A percentile compares a stretch with the other conserved stretches of the same genome.
Evolutionary conservation across 2,329 filamentous ascomycete species (phyloP).

Genomic region (Colletotrichum aenigma): DNA sequence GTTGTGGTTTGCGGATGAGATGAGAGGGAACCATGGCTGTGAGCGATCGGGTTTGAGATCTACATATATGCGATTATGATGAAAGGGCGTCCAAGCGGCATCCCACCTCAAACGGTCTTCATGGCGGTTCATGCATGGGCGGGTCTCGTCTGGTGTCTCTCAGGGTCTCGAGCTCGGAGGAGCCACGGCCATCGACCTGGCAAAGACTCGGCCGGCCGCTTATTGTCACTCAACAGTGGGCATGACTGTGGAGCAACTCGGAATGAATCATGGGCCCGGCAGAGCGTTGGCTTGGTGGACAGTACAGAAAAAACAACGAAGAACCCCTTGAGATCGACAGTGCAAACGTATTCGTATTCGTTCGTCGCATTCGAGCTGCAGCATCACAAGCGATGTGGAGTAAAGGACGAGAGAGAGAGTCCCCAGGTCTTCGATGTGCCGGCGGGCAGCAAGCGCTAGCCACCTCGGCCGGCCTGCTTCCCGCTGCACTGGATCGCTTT

Average conservation of each 20-base stretch:
- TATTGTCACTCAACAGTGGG: not conserved
- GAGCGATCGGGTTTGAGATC: not conserved
- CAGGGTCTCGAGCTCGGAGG: not conserved
- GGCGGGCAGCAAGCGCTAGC: not conserved
- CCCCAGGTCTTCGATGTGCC: not conserved
- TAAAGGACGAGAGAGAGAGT: not conserved
- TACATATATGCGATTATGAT: not conserved
- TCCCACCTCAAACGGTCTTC: not conserved
- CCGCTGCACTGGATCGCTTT: not conserved
- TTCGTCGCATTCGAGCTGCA: not conserved
- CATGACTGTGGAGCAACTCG: not conserved
- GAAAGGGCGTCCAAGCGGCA: not conserved
- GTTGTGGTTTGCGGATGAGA: not conserved
- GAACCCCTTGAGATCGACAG: not conserved
- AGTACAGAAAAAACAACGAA: not conserved
- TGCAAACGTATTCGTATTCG: constrained; percentile 2
- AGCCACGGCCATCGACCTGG: not conserved
- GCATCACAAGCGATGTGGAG: not conserved
- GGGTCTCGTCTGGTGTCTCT: not conserved
- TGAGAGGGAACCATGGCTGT: not conserved
- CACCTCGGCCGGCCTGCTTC: not conserved
- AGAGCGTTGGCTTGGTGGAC: not conserved
- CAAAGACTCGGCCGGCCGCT: not conserved
- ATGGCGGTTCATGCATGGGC: not conserved
- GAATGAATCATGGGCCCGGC: not conserved